These are phyloP conservation scores for Eutrema japonicum DNA, from an alignment of 345 rosid genomes.

Conservation along the genomic window DNA sequence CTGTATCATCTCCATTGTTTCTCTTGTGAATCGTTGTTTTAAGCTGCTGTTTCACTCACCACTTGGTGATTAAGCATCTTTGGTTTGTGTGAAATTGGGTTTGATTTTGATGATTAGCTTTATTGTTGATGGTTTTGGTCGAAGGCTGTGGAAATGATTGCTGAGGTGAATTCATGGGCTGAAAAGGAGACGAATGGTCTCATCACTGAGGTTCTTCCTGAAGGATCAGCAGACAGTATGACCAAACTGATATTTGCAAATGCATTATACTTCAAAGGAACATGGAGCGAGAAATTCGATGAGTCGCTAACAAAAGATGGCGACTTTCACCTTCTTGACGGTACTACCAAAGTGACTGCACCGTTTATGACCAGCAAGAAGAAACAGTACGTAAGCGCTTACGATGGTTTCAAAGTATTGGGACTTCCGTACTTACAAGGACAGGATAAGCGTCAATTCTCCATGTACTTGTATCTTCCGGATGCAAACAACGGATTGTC, in stretches of 20 bases:
- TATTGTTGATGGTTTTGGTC: background rate
- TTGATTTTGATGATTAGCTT: slow-evolving; percentile 12
- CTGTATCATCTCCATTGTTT: too few relatives aligned
- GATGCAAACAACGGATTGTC: slow-evolving; percentile 63
- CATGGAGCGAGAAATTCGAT: slow-evolving; percentile 77
- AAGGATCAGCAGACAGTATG: slow-evolving; percentile 57
- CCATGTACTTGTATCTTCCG: slow-evolving; percentile 80
- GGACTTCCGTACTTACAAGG: slow-evolving; percentile 78
- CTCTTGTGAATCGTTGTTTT: background rate
- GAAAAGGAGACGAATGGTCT: slow-evolving; percentile 76
- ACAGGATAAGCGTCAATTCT: slow-evolving; percentile 62
- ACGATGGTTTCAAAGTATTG: slow-evolving; percentile 71
- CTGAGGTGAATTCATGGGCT: slow-evolving; percentile 77
- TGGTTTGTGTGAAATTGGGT: too few relatives aligned
- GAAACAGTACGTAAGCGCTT: slow-evolving; percentile 54
- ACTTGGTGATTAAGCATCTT: too few relatives aligned
- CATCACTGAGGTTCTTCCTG: slow-evolving; percentile 70
- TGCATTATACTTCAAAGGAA: slow-evolving; percentile 84
- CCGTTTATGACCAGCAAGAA: slow-evolving; percentile 82
- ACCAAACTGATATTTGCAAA: slow-evolving; percentile 70
- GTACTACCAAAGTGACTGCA: slow-evolving; percentile 52
- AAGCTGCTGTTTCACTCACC: too few relatives aligned
- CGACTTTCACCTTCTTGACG: slow-evolving; percentile 70
- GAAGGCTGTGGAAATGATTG: slow-evolving; percentile 59
- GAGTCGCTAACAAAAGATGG: slow-evolving; percentile 53